A percentile compares a stretch with the other conserved stretches of the same genome.
Conservation (phyloP, 176 grass and related monocot species). For the Avena sativa region DNA sequence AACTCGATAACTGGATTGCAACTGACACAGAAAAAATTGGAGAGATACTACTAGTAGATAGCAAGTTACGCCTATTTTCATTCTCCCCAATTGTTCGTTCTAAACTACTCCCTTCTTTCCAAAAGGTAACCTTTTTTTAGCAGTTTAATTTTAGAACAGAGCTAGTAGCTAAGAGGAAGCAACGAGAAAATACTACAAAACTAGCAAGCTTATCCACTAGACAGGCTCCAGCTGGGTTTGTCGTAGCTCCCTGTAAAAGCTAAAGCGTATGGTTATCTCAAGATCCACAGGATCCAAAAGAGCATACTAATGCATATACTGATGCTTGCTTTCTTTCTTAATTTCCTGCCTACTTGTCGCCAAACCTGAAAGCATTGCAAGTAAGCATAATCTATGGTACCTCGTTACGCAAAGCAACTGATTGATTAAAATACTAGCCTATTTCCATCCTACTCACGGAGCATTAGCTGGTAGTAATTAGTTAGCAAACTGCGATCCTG, state of each 20-base stretch:
- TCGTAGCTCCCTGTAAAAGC: neutral
- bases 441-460: conserved; percentile 20
- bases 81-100: neutral
- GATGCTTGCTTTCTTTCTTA: neutral
- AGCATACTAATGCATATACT: neutral
- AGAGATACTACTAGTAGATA: neutral
- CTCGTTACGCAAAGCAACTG: neutral
- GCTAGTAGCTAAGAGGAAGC: neutral
- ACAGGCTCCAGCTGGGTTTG: neutral
- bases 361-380: neutral
- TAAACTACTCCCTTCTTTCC: neutral
- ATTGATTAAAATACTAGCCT: neutral
- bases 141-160: too few relatives aligned
- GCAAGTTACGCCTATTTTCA: neutral
- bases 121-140: too few relatives aligned
- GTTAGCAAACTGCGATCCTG: neutral
- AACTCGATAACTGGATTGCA: too few relatives aligned
- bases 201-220: neutral
- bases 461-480: conserved; percentile 36
- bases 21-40: too few relatives aligned
- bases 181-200: neutral
- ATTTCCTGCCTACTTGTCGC: conserved; percentile 38
- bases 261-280: neutral
- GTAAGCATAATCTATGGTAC: conserved; percentile 16
- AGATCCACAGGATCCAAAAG: neutral